Evolutionary conservation across 2,329 filamentous ascomycete species (phyloP).

Genomic region (Myriosclerotinia curreyana): DNA sequence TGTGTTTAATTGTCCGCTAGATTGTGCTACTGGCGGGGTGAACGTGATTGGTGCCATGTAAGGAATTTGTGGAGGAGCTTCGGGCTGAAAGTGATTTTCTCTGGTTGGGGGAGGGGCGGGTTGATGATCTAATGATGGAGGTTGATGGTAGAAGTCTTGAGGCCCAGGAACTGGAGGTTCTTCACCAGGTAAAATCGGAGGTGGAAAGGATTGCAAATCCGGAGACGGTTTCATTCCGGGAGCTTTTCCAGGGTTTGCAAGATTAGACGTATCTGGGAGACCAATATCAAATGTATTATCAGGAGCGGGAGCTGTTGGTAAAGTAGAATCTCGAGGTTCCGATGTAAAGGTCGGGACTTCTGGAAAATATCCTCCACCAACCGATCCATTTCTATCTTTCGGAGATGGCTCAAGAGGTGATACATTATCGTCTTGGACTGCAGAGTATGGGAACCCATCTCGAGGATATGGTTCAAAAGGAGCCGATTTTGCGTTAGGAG

Average conservation of each 20-base stretch:
- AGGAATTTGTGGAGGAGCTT: conserved; percentile 26
- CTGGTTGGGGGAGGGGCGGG: conserved; percentile 36
- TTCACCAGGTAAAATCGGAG: conserved; percentile 34
- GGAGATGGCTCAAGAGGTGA: conserved; percentile 51
- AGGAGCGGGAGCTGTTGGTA: conserved; percentile 36
- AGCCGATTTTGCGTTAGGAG: conserved; percentile 25
- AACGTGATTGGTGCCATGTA: conserved; percentile 23
- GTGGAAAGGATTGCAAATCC: conserved; percentile 39
- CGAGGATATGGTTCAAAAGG: conserved; percentile 41
- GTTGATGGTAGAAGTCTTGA: conserved; percentile 41
- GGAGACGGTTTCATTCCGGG: conserved; percentile 31
- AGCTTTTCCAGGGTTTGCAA: conserved; percentile 27
- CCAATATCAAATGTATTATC: conserved; percentile 30
- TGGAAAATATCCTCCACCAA: conserved; percentile 59
- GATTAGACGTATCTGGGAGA: conserved; percentile 34
- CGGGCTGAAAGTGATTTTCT: conserved; percentile 21
- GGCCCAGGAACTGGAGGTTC: conserved; percentile 31
- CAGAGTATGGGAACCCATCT: conserved; percentile 36
- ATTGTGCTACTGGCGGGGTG: conserved; percentile 19
- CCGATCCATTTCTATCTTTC: conserved; percentile 46
- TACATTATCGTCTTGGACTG: conserved; percentile 43
- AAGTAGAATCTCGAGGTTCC: conserved; percentile 30
- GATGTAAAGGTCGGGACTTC: conserved; percentile 42
- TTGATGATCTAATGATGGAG: conserved; percentile 26
- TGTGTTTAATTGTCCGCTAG: conserved; percentile 46